Evolutionary conservation across 305 asterid species (phyloP).

Genomic region (Fraxinus floribunda): DNA sequence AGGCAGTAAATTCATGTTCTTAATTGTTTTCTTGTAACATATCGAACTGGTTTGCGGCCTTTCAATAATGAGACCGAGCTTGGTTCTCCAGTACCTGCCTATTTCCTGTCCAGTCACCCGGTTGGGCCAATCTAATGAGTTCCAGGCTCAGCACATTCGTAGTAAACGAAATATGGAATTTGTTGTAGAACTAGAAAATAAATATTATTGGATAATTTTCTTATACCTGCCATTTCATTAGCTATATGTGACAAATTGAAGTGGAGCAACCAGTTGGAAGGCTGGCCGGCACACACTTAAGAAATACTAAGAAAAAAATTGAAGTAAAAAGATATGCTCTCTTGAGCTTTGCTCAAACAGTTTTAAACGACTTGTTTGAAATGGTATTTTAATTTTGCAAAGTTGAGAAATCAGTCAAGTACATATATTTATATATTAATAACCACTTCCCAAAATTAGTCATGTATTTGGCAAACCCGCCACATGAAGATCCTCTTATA

Average conservation of each 20-base stretch:
- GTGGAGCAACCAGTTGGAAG: neutral
- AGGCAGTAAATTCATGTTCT: neutral
- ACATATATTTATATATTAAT: neutral
- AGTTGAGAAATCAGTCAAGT: neutral
- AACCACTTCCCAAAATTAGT: neutral
- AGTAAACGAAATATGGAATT: neutral
- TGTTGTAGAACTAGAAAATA: neutral
- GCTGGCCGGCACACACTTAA: neutral
- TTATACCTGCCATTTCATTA: neutral
- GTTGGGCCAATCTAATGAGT: neutral
- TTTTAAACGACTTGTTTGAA: neutral
- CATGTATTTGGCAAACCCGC: neutral
- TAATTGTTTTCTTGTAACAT: neutral
- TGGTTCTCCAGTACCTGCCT: neutral
- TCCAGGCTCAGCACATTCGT: neutral
- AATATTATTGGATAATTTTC: neutral
- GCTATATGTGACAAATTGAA: neutral
- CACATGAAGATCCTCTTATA: neutral
- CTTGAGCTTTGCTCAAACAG: neutral
- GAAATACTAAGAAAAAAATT: neutral
- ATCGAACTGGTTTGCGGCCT: neutral
- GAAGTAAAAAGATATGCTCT: neutral
- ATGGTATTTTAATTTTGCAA: neutral
- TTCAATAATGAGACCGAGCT: neutral
- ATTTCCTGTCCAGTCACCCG: neutral